Conservation (phyloP, 208 protist species). For the Blastocrithidia nonstop region DNA sequence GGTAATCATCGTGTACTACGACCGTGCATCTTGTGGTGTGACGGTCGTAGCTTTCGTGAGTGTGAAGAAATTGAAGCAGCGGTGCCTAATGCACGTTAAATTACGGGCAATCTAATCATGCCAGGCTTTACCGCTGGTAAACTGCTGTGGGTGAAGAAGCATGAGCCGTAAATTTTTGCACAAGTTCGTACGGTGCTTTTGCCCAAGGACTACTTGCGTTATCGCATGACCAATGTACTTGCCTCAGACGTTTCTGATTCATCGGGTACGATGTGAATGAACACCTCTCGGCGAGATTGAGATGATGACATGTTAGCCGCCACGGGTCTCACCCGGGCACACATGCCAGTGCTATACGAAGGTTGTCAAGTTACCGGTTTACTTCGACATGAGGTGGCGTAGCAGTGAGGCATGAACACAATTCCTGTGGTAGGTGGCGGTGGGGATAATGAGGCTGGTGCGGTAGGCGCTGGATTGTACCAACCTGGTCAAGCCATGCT, state of each 20-base stretch:
- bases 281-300: conserved; percentile 54
- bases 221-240: conserved; percentile 34
- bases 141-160: conserved; percentile 53
- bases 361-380: conserved; percentile 35
- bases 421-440: conserved; percentile 46
- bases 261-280: conserved; percentile 60
- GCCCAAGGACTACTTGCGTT: conserved; percentile 63
- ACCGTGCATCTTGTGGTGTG: conserved; percentile 72
- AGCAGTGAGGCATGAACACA: conserved; percentile 35
- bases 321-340: conserved; percentile 30
- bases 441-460: conserved; percentile 63
- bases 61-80: conserved; percentile 45
- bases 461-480: conserved; percentile 44
- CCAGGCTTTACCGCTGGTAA: conserved; percentile 73
- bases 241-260: conserved; percentile 51
- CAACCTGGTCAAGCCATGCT: conserved; percentile 66
- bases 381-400: conserved; percentile 18
- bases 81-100: conserved; percentile 32
- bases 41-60: conserved; percentile 44
- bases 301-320: conserved; percentile 36
- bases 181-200: conserved; percentile 48
- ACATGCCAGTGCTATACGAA: conserved; percentile 67
- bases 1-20: conserved; percentile 34
- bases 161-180: conserved; percentile 44
- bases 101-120: conserved; percentile 71